Evolutionary conservation across 2,329 filamentous ascomycete species (phyloP), one percentile per base, ranked within the genome.

Genomic region (Trichoderma brevicompactum): DNA sequence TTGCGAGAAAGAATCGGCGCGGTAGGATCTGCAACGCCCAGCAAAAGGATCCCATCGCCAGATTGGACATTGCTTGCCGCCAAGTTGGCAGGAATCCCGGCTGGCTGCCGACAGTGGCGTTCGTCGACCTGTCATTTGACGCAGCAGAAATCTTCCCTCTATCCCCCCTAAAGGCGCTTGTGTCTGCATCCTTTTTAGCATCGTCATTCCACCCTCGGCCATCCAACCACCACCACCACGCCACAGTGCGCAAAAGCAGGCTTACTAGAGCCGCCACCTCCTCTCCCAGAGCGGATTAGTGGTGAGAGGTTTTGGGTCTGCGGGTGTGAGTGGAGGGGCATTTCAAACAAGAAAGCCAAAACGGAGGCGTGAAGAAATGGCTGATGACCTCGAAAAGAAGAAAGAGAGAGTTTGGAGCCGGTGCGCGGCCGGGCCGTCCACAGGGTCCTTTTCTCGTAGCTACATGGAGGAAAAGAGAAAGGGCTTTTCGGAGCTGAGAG

Each of bases 41-140:
- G 46, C 17, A 28, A 60, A 23, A 19, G 43, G 28, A 48, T 38
- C 17, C 56, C 56, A 40, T 60, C 43, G 38, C 36, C 44, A 50
- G 44, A 60, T 50, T 60, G 44, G 15, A 60, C 23, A 52, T 19
- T 19, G 48, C 48, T 41, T 61, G 56, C 44, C 44, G 49, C 40
- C 53, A 64, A 64, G 23, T 52, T 43, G 36, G 61, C 41, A 61
- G 52, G n/a, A 58, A 52, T 19, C 23, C 48, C 55, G 64, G 56
- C 64, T 61, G 64, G 40, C 56, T 65, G 44, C 64, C 64, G 64
- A 65, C 50, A 19, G 64, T 65, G 64, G 64, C 64, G 56, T 59
- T 65, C 32, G 50, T 54, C 64, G 50, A 50, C 64, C 64, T 54
- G 64, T 65, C 55, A 55, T 65, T 61, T 60, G 64, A 53, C 54